Evolutionary conservation across 352 stramenopile species (phyloP).

Genomic region (Blastocystis sp.): DNA sequence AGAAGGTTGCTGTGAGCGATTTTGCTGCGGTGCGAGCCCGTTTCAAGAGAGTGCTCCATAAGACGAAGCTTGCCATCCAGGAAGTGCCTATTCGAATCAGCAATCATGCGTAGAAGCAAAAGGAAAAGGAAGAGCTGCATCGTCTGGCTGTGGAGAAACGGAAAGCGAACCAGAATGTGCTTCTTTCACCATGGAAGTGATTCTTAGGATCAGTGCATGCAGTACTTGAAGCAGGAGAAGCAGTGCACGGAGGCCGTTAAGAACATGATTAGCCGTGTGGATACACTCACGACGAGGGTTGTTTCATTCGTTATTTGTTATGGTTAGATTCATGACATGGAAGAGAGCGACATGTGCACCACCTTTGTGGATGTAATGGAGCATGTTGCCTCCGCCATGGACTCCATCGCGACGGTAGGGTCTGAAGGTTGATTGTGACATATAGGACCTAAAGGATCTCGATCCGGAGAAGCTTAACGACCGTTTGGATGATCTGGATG

Average conservation of each 20-base stretch:
- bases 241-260: background rate
- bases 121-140: slow-evolving; percentile 23
- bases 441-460: slow-evolving; percentile 18
- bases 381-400: background rate
- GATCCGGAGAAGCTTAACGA: slow-evolving; percentile 28
- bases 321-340: slow-evolving; percentile 35
- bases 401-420: slow-evolving; percentile 4
- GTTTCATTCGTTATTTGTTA: background rate
- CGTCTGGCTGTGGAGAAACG: slow-evolving; percentile 4
- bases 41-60: background rate
- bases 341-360: background rate
- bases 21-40: background rate
- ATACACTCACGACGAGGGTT: background rate
- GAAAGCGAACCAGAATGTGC: background rate
- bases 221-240: background rate
- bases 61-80: background rate
- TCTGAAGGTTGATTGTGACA: background rate
- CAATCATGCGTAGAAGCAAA: slow-evolving; percentile 7
- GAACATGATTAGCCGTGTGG: background rate
- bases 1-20: background rate
- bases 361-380: slow-evolving; percentile 11
- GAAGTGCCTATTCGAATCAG: background rate
- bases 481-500: slow-evolving; percentile 70
- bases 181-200: background rate
- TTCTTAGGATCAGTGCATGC: background rate